These are phyloP conservation scores for Fusarium newnesense DNA, from an alignment of 2,329 filamentous ascomycete species.

Conservation along the genomic window DNA sequence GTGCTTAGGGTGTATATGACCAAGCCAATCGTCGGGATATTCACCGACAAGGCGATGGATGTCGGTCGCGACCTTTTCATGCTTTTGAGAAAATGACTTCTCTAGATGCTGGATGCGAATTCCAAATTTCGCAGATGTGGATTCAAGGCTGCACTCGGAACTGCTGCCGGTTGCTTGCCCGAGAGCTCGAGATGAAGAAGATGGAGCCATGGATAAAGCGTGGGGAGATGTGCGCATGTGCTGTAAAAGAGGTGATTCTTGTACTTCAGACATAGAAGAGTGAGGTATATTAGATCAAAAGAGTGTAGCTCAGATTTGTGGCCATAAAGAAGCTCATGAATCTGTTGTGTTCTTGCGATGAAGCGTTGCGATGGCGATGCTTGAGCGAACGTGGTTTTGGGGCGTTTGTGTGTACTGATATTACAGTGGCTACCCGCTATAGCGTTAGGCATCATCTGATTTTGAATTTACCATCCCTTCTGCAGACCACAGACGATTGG, in stretches of 20 bases:
- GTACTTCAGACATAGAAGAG: too few species aligned
- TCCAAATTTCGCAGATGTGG: accelerated
- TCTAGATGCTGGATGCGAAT: background rate
- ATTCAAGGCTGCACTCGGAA: background rate
- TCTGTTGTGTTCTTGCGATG: background rate
- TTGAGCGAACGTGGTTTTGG: background rate
- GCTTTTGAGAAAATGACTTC: accelerated
- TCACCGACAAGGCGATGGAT: background rate
- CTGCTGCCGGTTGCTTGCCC: background rate
- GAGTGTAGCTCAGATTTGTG: background rate
- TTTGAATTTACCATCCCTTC: background rate
- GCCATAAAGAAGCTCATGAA: background rate
- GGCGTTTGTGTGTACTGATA: too few species aligned
- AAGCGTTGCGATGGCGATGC: background rate
- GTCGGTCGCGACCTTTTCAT: background rate
- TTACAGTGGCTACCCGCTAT: background rate
- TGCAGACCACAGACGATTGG: background rate
- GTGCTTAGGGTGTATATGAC: too few species aligned
- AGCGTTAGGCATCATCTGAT: background rate
- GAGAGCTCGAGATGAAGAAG: too few species aligned
- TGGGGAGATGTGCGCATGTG: too few species aligned
- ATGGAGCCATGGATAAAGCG: too few species aligned
- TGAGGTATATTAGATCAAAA: background rate
- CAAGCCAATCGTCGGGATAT: too few species aligned
- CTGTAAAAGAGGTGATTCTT: too few species aligned